Conservation (phyloP, 805 yeast genomes). For the Saccharomycopsis sp. region DNA sequence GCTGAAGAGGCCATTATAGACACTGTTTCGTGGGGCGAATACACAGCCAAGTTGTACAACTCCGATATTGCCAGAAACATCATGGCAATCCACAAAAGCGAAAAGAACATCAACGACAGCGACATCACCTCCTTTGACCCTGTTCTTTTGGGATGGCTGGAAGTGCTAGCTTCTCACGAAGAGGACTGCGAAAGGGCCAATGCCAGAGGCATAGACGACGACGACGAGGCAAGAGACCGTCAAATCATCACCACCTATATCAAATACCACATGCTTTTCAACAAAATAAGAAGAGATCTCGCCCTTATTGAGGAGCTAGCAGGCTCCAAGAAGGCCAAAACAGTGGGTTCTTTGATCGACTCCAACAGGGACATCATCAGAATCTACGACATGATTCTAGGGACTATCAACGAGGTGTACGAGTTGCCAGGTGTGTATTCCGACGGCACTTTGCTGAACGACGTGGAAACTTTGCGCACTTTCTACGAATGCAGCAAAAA, state of each 20-base stretch:
- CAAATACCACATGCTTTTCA: constrained; percentile 56
- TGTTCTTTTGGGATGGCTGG: constrained; percentile 60
- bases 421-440: constrained; percentile 92
- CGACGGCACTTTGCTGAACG: constrained; percentile 58
- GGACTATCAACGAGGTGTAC: constrained; percentile 50
- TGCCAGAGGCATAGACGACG: constrained; percentile 36
- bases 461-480: constrained; percentile 43
- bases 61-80: constrained; percentile 65
- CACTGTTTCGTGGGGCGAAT: constrained; percentile 50
- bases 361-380: constrained; percentile 36
- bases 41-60: constrained; percentile 57
- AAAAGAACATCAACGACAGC: constrained; percentile 28
- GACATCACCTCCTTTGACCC: constrained; percentile 48
- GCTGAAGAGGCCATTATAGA: constrained; percentile 30
- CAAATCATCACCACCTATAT: constrained; percentile 73
- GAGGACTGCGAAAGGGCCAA: constrained; percentile 43
- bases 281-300: constrained; percentile 68
- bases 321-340: constrained; percentile 18
- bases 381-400: constrained; percentile 43
- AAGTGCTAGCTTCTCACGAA: constrained; percentile 54
- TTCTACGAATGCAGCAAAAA: constrained; percentile 43
- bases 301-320: constrained; percentile 36
- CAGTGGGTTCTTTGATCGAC: constrained; percentile 19
- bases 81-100: constrained; percentile 33
- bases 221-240: constrained; percentile 57